Evolutionary conservation across 192 early-diverging fungal genomes (phyloP).

Genomic region (Coemansia sp.): DNA sequence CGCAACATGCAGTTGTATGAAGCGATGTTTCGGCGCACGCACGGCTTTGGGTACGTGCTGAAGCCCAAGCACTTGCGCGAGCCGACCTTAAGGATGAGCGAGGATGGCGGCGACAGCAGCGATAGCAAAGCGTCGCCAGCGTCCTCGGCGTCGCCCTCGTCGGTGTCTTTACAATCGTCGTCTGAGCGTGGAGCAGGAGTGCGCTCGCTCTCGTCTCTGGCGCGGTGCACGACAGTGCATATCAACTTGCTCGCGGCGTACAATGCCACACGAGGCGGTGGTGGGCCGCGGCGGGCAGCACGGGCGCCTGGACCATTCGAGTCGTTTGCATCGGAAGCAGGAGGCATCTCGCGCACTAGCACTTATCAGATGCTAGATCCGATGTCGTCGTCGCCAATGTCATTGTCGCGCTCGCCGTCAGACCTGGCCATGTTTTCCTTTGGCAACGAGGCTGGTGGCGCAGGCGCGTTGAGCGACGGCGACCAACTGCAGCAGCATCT

Average conservation of each 20-base stretch:
- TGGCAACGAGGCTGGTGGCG: not conserved
- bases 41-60: constrained; percentile 78
- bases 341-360: not conserved
- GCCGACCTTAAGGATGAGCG: not conserved
- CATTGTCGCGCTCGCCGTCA: constrained; percentile 39
- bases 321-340: not conserved
- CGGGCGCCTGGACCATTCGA: not conserved
- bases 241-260: constrained; percentile 43
- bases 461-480: not conserved
- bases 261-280: constrained; percentile 10
- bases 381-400: constrained; percentile 8
- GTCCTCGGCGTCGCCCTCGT: constrained; percentile 1
- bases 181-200: constrained; percentile 1
- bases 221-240: constrained; percentile 43
- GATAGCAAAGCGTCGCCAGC: not conserved
- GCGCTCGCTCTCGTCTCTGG: constrained; percentile 16
- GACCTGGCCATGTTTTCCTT: constrained; percentile 48
- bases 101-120: not conserved
- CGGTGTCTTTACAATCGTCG: constrained; percentile 9
- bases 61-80: constrained; percentile 63
- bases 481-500: not conserved
- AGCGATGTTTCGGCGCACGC: constrained; percentile 81
- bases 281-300: not conserved
- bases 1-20: constrained; percentile 80
- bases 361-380: not conserved